These are phyloP conservation scores for Strigomonas culicis DNA, from an alignment of 208 protist species.

Conservation along the genomic window DNA sequence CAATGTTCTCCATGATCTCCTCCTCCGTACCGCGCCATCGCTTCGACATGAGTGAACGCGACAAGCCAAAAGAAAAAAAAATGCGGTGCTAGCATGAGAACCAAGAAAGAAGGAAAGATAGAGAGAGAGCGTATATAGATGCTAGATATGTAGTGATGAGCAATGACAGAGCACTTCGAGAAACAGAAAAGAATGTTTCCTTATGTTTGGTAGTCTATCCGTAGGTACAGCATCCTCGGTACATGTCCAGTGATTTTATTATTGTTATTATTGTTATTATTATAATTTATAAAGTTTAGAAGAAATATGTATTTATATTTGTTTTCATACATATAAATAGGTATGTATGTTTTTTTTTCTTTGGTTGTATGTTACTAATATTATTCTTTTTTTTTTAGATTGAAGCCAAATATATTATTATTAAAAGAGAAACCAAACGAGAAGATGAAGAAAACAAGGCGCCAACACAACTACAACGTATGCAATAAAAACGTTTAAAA, in stretches of 20 bases:
- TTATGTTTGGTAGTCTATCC: too few relatives aligned
- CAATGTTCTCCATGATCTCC: conserved; percentile 62
- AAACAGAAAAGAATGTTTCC: background rate
- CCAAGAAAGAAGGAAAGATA: conserved; percentile 3
- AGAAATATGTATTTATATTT: background rate
- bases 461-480: background rate
- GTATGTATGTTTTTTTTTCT: conserved; percentile 7
- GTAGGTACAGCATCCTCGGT: too few relatives aligned
- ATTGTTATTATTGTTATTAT: conserved; percentile 16
- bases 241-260: background rate
- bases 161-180: background rate
- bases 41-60: conserved; percentile 22
- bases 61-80: background rate
- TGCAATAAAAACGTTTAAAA: conserved; percentile 12
- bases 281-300: background rate
- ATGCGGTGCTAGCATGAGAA: background rate
- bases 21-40: conserved; percentile 38
- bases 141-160: too few relatives aligned
- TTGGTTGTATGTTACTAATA: background rate
- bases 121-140: background rate
- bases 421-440: conserved; percentile 15
- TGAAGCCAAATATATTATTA: background rate
- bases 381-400: conserved; percentile 1
- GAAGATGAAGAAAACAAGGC: background rate
- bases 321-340: background rate